A percentile compares a stretch with the other conserved stretches of the same genome.
These are phyloP conservation scores for Puccinia hordei DNA, from an alignment of 1,284 basidiomycete species.

Conservation along the genomic window DNA sequence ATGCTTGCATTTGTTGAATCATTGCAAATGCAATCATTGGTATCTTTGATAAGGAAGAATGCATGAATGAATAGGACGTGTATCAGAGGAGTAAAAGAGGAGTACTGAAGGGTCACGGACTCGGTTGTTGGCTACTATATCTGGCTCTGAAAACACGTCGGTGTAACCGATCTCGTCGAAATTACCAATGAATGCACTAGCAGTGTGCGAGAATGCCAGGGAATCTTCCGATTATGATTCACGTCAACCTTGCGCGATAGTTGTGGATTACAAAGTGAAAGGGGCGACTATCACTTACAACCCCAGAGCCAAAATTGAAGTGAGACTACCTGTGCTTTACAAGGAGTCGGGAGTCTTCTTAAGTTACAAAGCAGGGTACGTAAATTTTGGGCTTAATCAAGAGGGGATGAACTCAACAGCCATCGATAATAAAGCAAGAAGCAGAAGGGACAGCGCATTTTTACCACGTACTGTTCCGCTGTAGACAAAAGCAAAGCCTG, in stretches of 20 bases:
- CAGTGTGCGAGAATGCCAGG: conserved; percentile 65
- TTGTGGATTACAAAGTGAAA: background rate
- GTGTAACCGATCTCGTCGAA: conserved; percentile 66
- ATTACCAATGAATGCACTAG: conserved; percentile 70
- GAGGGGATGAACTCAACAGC: conserved; percentile 54
- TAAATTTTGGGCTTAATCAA: background rate
- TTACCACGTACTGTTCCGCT: conserved; percentile 77
- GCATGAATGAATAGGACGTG: background rate
- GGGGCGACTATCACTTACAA: conserved; percentile 17
- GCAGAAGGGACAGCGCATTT: conserved; percentile 64
- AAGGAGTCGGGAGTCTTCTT: conserved; percentile 66
- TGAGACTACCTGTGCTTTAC: conserved; percentile 68
- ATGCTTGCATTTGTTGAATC: conserved; percentile 59
- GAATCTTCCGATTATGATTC: conserved; percentile 54
- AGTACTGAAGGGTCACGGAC: conserved; percentile 57
- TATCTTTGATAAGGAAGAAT: conserved; percentile 17
- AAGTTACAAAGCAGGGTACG: background rate
- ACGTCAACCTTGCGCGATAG: background rate
- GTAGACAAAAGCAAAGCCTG: conserved; percentile 70
- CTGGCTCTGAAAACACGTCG: conserved; percentile 73
- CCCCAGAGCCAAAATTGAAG: conserved; percentile 68
- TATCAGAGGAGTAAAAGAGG: background rate
- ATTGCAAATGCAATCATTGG: conserved; percentile 39
- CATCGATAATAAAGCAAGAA: conserved; percentile 61
- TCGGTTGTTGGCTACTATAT: conserved; percentile 67